Base-by-base conservation (phyloP, 192 early-diverging fungal species). In the Coemansia sp. region DNA sequence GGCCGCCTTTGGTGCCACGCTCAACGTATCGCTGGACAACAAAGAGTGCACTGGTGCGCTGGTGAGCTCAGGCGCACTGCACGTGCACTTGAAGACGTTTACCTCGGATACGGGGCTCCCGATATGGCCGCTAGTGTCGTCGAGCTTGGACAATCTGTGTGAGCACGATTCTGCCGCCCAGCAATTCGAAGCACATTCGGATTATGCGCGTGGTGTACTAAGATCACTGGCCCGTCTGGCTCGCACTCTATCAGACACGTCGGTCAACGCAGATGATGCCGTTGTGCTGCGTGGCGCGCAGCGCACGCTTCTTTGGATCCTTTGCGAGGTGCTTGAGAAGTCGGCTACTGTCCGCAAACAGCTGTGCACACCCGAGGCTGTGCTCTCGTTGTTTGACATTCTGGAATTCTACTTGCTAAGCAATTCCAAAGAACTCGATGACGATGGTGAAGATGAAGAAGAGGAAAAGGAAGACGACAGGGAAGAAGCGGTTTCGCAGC, bases 61-160 rank as follows among this genome's bases (percentile, higher is more conserved):
- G 37, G 18, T 76, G 1, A 56, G 26, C 2, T 55, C 56, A 5
- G 67, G 70, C 15, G 74, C 67, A 4, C 45, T 81, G 49, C 56
- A 31, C 3, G 9, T 59, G 25, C 69, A 71, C 28, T 21, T 80
- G 20, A 48, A 58, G 20, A 66, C 31, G n/a, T 59, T 80, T 46
- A 13, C 31, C 1, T n/a, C 43, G 3, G 72, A 71, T 3, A 23
- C 8, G 2, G 18, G n/a, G 39, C 49, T 18, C 4, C 51, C 10
- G 35, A 51, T 64, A 16, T 77, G 79, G 73, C 58, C 68, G 2
- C 16, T 73, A 0, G 51, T 73, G 28, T 56, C 63, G 30, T 66
- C 58, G 61, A 63, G 74, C 28, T 43, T 81, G 25, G 79, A 81
- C 65, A 70, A 39, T 7, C 25, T 81, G 64, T 81, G 74, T 74